phyloP scores from a whole-genome alignment of 2,329 filamentous ascomycete species.

The Xylariaceae sp. region DNA sequence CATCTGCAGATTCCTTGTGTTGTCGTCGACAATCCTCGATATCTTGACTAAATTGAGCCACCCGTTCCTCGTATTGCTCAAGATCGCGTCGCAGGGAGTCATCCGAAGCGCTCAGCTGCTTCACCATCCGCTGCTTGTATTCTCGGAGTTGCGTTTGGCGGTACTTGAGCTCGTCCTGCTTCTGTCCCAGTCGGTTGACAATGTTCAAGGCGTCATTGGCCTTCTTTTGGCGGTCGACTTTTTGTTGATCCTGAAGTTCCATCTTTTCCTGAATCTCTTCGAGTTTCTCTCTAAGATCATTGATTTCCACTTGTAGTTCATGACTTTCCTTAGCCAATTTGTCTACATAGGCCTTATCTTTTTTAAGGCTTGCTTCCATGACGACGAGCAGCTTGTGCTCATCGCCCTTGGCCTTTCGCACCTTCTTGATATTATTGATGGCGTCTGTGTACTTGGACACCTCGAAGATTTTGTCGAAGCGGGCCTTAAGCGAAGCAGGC shows the following conservation, averaged over 20 bases:
- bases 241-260: slow-evolving; percentile 52
- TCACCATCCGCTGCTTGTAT: slow-evolving; percentile 67
- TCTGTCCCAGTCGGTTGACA: slow-evolving; percentile 70
- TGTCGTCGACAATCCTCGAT: slow-evolving; percentile 58
- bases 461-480: slow-evolving; percentile 97
- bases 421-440: slow-evolving; percentile 86
- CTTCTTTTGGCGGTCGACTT: slow-evolving; percentile 65
- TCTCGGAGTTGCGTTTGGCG: slow-evolving; percentile 68
- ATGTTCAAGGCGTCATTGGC: slow-evolving; percentile 71
- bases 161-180: slow-evolving; percentile 68
- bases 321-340: slow-evolving; percentile 62
- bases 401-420: slow-evolving; percentile 78
- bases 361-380: slow-evolving; percentile 72
- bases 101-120: slow-evolving; percentile 70
- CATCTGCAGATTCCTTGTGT: slow-evolving; percentile 61
- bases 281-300: slow-evolving; percentile 55
- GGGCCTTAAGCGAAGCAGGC: slow-evolving; percentile 79
- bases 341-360: slow-evolving; percentile 80
- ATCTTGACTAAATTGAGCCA: slow-evolving; percentile 61
- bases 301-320: slow-evolving; percentile 63
- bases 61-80: slow-evolving; percentile 72
- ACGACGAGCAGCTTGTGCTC: slow-evolving; percentile 70
- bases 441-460: slow-evolving; percentile 95
- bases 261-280: slow-evolving; percentile 58
- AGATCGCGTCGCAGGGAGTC: slow-evolving; percentile 68